A percentile compares a stretch with the other conserved stretches of the same genome.
These are phyloP conservation scores for Myrica gale DNA, from an alignment of 306 rosid genomes.

Conservation along the genomic window DNA sequence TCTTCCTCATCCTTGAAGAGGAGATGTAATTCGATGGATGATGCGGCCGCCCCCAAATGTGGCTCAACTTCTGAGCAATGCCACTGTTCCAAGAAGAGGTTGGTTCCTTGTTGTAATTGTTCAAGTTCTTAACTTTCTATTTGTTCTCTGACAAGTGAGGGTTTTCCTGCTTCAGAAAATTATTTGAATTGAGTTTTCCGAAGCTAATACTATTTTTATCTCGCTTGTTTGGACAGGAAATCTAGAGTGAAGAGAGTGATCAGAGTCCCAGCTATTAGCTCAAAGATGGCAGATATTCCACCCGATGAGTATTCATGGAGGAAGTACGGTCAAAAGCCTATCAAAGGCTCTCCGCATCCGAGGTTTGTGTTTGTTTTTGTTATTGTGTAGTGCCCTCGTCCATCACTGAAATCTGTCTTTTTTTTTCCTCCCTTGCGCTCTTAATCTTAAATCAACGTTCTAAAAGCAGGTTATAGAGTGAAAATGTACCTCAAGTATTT, in stretches of 20 bases:
- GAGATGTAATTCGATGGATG: slow-evolving; percentile 58
- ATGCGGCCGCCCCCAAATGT: slow-evolving; percentile 36
- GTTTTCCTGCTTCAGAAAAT: background rate
- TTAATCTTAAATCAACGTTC: background rate
- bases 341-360: slow-evolving; percentile 88
- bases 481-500: no score
- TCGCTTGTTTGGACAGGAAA: slow-evolving; percentile 47
- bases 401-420: background rate
- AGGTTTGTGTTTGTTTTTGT: slow-evolving; percentile 37
- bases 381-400: background rate
- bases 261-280: slow-evolving; percentile 73
- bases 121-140: no score
- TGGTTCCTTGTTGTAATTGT: background rate
- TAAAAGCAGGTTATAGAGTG: no score
- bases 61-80: slow-evolving; percentile 55
- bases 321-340: slow-evolving; percentile 92
- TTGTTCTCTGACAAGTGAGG: background rate
- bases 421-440: background rate
- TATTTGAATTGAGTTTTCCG: background rate
- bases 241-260: slow-evolving; percentile 49
- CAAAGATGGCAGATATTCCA: slow-evolving; percentile 72
- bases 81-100: slow-evolving; percentile 83
- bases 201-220: background rate
- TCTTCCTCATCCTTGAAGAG: slow-evolving; percentile 55
- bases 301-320: slow-evolving; percentile 83